These are phyloP conservation scores for Yamadazyma atlantica DNA, from an alignment of 1,139 yeast genomes.

Conservation along the genomic window DNA sequence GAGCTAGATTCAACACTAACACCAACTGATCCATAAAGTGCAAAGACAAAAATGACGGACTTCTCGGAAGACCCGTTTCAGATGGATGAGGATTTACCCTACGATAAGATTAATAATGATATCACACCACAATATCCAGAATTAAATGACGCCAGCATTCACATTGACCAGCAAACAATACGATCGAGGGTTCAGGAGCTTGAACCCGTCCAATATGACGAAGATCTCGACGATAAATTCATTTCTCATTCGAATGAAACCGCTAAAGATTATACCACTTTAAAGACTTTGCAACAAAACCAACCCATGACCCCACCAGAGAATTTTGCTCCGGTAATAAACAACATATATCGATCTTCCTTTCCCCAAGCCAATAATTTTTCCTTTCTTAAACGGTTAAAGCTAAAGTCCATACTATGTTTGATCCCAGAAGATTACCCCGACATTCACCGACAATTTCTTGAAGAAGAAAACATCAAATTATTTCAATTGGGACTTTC, in stretches of 20 bases:
- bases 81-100: slow-evolving; percentile 44
- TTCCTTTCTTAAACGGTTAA: slow-evolving; percentile 58
- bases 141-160: slow-evolving; percentile 12
- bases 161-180: slow-evolving; percentile 28
- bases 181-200: slow-evolving; percentile 35
- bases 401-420: slow-evolving; percentile 74
- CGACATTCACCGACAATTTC: slow-evolving; percentile 63
- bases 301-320: slow-evolving; percentile 70
- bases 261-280: slow-evolving; percentile 3
- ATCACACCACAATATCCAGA: slow-evolving; percentile 19
- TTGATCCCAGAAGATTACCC: slow-evolving; percentile 94
- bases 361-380: slow-evolving; percentile 88
- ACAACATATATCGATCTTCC: slow-evolving; percentile 79
- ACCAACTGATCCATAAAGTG: too few relatives aligned
- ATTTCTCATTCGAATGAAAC: too few relatives aligned
- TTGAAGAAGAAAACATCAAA: slow-evolving; percentile 58
- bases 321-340: slow-evolving; percentile 83
- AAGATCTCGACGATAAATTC: slow-evolving; percentile 46
- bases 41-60: slow-evolving; percentile 18
- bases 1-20: neutral
- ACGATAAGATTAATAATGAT: slow-evolving; percentile 12
- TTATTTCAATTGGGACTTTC: slow-evolving; percentile 89
- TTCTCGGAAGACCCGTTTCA: slow-evolving; percentile 44
- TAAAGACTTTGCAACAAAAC: slow-evolving; percentile 6
- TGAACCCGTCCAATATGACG: slow-evolving; percentile 33